Conservation (phyloP, 352 stramenopile genomes). For the Phytophthora ohioensis region DNA sequence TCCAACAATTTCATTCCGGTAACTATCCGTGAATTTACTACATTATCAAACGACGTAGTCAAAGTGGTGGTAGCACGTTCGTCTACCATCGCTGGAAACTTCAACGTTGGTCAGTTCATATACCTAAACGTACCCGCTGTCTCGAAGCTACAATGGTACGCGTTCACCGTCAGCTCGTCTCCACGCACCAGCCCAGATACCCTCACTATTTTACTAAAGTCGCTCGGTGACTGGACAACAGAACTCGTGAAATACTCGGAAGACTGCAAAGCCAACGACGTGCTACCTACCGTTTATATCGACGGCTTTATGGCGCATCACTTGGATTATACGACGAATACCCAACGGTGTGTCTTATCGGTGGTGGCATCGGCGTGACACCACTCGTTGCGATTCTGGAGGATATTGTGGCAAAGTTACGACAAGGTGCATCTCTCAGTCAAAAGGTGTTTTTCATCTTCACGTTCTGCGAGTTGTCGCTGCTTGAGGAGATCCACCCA, state of each 20-base stretch:
- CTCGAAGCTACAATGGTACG: slow-evolving; percentile 59
- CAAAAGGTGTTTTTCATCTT: slow-evolving; percentile 58
- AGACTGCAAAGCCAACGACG: slow-evolving; percentile 35
- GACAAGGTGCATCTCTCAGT: neutral
- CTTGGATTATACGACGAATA: slow-evolving; percentile 52
- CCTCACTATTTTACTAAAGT: slow-evolving; percentile 60
- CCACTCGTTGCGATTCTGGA: slow-evolving; percentile 60
- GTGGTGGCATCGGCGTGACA: slow-evolving; percentile 59
- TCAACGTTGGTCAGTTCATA: slow-evolving; percentile 52
- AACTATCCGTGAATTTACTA: slow-evolving; percentile 40
- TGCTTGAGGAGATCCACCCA: slow-evolving; percentile 55
- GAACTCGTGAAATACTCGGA: slow-evolving; percentile 51
- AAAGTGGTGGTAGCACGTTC: slow-evolving; percentile 47
- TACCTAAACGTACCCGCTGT: slow-evolving; percentile 55
- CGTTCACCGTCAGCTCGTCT: slow-evolving; percentile 58
- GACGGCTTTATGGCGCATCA: slow-evolving; percentile 64
- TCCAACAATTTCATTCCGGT: slow-evolving; percentile 43
- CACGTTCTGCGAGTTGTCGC: slow-evolving; percentile 47
- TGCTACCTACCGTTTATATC: slow-evolving; percentile 51
- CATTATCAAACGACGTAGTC: slow-evolving; percentile 35
- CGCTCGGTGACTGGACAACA: slow-evolving; percentile 55
- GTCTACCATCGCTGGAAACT: slow-evolving; percentile 19
- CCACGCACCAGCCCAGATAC: slow-evolving; percentile 36
- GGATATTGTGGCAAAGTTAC: slow-evolving; percentile 43
- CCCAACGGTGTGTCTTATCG: slow-evolving; percentile 50